Base-by-base conservation (phyloP, 2,329 filamentous ascomycete species). In the Cladosporium velox region DNA sequence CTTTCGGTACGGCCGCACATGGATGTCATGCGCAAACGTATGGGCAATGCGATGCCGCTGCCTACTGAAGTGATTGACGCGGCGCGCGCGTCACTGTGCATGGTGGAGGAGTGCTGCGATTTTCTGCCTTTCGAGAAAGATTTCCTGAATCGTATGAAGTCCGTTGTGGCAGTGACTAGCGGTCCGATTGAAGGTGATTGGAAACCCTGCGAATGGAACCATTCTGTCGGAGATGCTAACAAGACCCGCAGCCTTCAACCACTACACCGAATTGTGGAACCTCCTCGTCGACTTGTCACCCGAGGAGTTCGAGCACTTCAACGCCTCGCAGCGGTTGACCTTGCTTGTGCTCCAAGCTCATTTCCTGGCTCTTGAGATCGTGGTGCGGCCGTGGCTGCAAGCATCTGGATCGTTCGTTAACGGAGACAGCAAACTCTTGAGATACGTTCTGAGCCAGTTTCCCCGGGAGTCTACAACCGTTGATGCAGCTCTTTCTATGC, bases 321-420 rank as follows among this genome's bases (percentile, higher is more conserved):
- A 59, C 12, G 57, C 35, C 11, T 44, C 51, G 5, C 24, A 57
- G 2, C 24, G 57, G n/a, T 4, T 47, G 26, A 24, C 35, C 10
- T 24, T 59, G 7, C 35, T 59, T 3, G 61, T 57, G 7, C 21
- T 64, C 26, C 61, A 64, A 34, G 61, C 51, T 2, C 61, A 64
- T 26, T 64, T 64, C 35, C 35, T 64, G 18, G 61, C 61, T 21
- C 26, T 64, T 18, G 61, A 64, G 14, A 47, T 57, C 49, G 51
- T 55, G 49, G 35, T 57, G 15, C 61, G 61, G 10, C 61, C 61
- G 1, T 64, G 34, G 35, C 61, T 64, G 12, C 57, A 59, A 32
- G 57, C 57, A 4, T 47, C 24, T 41, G 57, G 57, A 47, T 24
- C 57, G 14, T 59, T 59, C 14, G 24, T 26, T 2, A 41, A 59